phyloP scores from a whole-genome alignment of 2,329 filamentous ascomycete species.

The Trichoderma endophyticum region DNA sequence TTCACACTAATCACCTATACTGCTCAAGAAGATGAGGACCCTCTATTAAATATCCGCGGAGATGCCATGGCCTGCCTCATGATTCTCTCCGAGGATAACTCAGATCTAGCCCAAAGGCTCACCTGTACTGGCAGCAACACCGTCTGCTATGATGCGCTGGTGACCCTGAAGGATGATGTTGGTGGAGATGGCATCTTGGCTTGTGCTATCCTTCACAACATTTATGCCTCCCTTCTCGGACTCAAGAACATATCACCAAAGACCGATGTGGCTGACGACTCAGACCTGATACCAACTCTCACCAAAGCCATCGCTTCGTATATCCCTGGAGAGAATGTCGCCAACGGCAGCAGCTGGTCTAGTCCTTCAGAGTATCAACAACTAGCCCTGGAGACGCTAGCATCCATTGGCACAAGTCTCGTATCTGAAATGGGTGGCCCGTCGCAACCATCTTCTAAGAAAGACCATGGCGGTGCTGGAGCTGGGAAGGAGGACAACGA shows the following conservation, averaged over 20 bases:
- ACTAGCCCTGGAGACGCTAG: slow-evolving; percentile 59
- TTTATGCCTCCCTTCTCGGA: slow-evolving; percentile 47
- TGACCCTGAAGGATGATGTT: slow-evolving; percentile 46
- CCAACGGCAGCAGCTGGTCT: slow-evolving; percentile 37
- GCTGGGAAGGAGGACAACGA: slow-evolving; percentile 34
- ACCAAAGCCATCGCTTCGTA: slow-evolving; percentile 31
- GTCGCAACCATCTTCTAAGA: slow-evolving; percentile 31
- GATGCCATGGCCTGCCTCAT: slow-evolving; percentile 55
- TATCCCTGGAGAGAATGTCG: slow-evolving; percentile 26
- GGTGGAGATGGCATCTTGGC: slow-evolving; percentile 52
- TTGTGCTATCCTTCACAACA: slow-evolving; percentile 61
- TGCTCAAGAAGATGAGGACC: slow-evolving; percentile 42
- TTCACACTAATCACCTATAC: slow-evolving; percentile 50
- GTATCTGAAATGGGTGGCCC: slow-evolving; percentile 46
- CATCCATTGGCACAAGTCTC: slow-evolving; percentile 60
- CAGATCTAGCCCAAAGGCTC: slow-evolving; percentile 50
- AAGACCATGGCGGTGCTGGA: slow-evolving; percentile 33
- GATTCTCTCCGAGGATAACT: slow-evolving; percentile 59
- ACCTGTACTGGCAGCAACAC: slow-evolving; percentile 44
- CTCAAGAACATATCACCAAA: slow-evolving; percentile 23
- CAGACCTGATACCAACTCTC: slow-evolving; percentile 37
- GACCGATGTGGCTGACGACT: slow-evolving; percentile 32
- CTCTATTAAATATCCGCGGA: slow-evolving; percentile 40
- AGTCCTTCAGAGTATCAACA: slow-evolving; percentile 47
- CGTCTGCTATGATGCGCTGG: slow-evolving; percentile 48